Conservation (phyloP, 129 eudicot species). For the Escallonia rubra region DNA sequence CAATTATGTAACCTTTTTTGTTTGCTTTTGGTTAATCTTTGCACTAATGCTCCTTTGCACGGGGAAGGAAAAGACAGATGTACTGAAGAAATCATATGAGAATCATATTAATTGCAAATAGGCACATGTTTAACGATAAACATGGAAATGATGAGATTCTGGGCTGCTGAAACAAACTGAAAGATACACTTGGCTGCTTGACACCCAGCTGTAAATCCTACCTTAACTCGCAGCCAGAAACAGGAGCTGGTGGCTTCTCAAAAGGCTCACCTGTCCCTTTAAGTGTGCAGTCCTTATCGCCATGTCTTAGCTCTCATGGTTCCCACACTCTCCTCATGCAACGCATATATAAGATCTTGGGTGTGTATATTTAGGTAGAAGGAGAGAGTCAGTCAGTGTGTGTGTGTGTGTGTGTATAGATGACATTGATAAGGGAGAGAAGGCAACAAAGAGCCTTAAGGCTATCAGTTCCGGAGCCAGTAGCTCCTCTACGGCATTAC, state of each 20-base stretch:
- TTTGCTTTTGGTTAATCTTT: no score
- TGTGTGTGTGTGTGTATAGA: slow-evolving; percentile 1
- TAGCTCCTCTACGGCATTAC: background rate
- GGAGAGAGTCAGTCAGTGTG: background rate
- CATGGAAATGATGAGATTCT: background rate
- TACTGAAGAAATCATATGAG: no score
- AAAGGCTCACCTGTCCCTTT: slow-evolving; percentile 31
- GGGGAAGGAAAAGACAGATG: no score
- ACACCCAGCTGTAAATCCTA: slow-evolving; percentile 9
- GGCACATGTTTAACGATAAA: no score
- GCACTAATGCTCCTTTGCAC: no score
- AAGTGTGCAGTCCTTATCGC: slow-evolving; percentile 4
- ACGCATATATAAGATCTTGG: background rate
- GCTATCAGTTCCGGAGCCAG: slow-evolving; percentile 12
- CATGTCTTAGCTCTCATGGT: background rate
- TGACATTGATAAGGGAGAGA: slow-evolving; percentile 34
- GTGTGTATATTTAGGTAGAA: background rate
- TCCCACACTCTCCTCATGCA: background rate
- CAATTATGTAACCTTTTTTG: no score
- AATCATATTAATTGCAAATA: no score
- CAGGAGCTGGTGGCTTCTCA: slow-evolving; percentile 7
- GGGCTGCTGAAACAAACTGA: no score
- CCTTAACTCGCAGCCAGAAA: slow-evolving; percentile 35
- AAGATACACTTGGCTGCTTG: slow-evolving; percentile 17
- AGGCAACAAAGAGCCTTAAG: slow-evolving; percentile 25